Base-by-base conservation (phyloP, 805 yeast species). In the Spathaspora sp. region DNA sequence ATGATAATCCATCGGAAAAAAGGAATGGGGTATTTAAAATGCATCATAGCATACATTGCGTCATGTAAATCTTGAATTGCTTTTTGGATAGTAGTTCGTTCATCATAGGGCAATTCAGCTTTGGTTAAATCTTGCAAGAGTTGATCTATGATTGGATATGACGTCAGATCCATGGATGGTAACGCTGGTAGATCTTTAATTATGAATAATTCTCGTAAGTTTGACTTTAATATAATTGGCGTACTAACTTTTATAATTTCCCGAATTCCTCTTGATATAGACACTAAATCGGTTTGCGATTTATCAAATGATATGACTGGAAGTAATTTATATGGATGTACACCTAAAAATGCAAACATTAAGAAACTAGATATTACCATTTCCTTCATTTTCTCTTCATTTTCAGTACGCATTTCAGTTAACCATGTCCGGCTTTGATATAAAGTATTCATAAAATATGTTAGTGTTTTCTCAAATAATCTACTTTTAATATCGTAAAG, bases 281-380 rank as follows among this genome's bases (percentile, higher is more conserved):
- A 58, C 11, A 67, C 31, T 19, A 64, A 53, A 48, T 66, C 70
- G 2, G 60, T 46, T 9, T 58, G 58, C 7, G 43, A 49, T 11
- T 46, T 46, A 19, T 62, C 63, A 39, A 60, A 63, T 16, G 59
- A 57, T 0, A 71, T 58, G 26, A 72, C 52, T 5, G 74, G 73
- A 19, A 64, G 48, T 11, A 67, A 50, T 18, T 56, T 55, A 46
- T 64, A 65, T 2, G 73, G 70, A 52, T 69, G 73, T 3, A 70
- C 50, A 5, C 68, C 69, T 9, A 69, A 49, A 45, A 59, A 70
- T 12, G 72, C 60, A 52, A 59, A 67, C 17, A 67, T 55, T 9
- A 67, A 45, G 32, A 60, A 54, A 5, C 65, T 56, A 5, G 67
- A 60, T 1, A 61, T 43, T 3, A 52, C 35, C 14, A 65, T 45